phyloP scores from a whole-genome alignment of 1,139 yeast genomes.

The Yamadazyma atmosphaerica region DNA sequence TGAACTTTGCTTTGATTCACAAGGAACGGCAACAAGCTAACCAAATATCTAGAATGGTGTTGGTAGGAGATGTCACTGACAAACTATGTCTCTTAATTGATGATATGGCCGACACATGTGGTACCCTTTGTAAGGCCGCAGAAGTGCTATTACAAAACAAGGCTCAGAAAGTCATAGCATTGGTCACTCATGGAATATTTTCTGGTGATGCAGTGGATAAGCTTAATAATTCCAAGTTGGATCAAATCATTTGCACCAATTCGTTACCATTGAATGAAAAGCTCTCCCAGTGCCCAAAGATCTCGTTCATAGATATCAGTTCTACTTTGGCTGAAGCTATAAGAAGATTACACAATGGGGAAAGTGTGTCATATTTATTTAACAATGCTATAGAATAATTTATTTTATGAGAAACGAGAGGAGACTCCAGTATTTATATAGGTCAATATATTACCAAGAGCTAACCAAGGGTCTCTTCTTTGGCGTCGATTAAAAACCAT shows the following conservation, averaged over 20 bases:
- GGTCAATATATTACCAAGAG: no score
- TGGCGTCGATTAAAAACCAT: slow-evolving; percentile 53
- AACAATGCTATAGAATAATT: slow-evolving; percentile 48
- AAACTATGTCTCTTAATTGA: slow-evolving; percentile 90
- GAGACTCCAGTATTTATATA: no score
- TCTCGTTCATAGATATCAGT: slow-evolving; percentile 82
- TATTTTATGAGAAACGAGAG: background rate
- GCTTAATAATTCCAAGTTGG: slow-evolving; percentile 75
- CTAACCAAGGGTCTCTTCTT: slow-evolving; percentile 28
- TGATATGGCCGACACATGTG: slow-evolving; percentile 99
- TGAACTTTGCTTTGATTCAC: slow-evolving; percentile 94
- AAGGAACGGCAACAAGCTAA: slow-evolving; percentile 95
- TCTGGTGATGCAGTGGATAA: slow-evolving; percentile 86
- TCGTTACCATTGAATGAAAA: slow-evolving; percentile 91
- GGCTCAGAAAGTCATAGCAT: slow-evolving; percentile 86
- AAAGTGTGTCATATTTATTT: slow-evolving; percentile 88
- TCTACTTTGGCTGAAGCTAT: slow-evolving; percentile 95
- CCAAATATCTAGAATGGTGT: slow-evolving; percentile 91
- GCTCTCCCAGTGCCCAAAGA: slow-evolving; percentile 64
- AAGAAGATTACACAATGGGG: slow-evolving; percentile 96
- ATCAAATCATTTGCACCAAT: slow-evolving; percentile 87
- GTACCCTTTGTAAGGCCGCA: slow-evolving; percentile 94
- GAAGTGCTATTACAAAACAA: slow-evolving; percentile 80
- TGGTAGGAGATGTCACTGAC: slow-evolving; percentile 91
- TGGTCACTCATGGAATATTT: slow-evolving; percentile 93